Conservation (phyloP, 192 early-diverging fungal genomes). For the Backusella tarrabulga region DNA sequence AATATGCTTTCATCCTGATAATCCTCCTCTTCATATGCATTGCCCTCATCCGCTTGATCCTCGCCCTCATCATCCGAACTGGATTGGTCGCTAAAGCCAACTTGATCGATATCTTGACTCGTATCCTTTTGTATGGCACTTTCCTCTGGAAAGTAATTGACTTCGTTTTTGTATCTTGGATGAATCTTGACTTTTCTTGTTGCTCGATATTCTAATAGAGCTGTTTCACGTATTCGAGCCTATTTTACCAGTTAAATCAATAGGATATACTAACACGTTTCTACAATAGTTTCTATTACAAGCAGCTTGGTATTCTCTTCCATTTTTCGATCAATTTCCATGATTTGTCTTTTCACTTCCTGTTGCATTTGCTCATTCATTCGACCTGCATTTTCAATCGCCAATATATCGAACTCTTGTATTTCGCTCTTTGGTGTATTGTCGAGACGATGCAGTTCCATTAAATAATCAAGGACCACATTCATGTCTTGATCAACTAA, state of each 20-base stretch:
- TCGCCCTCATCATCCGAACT: neutral
- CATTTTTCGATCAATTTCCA: neutral
- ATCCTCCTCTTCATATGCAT: neutral
- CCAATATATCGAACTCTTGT: neutral
- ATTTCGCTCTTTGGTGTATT: neutral
- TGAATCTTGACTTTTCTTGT: neutral
- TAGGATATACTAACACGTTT: neutral
- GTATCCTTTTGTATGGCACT: neutral
- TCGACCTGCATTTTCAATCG: neutral
- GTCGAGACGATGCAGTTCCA: neutral
- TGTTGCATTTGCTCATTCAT: constrained; percentile 14
- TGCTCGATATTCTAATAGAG: neutral
- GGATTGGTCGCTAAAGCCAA: neutral
- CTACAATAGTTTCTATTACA: neutral
- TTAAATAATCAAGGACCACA: neutral
- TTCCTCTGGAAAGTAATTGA: neutral
- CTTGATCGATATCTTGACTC: neutral
- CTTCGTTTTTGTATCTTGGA: neutral
- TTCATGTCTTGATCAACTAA: neutral
- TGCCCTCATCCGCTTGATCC: neutral
- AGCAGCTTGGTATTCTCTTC: neutral
- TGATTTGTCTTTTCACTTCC: neutral
- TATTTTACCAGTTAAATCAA: neutral
- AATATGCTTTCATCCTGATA: neutral
- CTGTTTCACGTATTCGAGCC: neutral